Evolutionary conservation across 768 basidiomycete species (phyloP).

Genomic region (Dioszegia hungarica): DNA sequence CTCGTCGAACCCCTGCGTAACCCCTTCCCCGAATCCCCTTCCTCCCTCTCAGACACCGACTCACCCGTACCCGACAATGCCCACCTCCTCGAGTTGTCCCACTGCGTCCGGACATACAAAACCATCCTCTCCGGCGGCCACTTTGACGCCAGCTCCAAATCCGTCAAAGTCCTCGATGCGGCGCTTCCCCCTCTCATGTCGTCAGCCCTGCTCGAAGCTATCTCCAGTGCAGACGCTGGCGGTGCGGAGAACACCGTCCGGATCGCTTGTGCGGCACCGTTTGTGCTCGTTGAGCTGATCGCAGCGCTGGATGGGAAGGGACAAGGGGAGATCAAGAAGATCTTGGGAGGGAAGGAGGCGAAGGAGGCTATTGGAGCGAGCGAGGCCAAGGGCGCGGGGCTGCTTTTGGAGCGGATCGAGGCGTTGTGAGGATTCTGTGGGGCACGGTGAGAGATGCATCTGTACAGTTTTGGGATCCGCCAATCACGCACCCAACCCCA

Average conservation of each 20-base stretch:
- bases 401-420: constrained; percentile 61
- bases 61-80: constrained; percentile 41
- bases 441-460: too few species aligned
- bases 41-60: constrained; percentile 15
- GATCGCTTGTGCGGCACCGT: constrained; percentile 39
- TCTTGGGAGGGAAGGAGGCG: constrained; percentile 8
- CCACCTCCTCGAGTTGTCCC: constrained; percentile 75
- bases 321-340: constrained; percentile 48
- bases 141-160: constrained; percentile 61
- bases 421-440: constrained; percentile 44
- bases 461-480: too few species aligned
- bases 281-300: constrained; percentile 43
- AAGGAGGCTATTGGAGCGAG: constrained; percentile 54
- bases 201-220: constrained; percentile 29
- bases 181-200: constrained; percentile 30
- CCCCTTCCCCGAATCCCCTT: constrained; percentile 52
- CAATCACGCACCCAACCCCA: too few species aligned
- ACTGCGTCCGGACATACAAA: constrained; percentile 80
- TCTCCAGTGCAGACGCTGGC: constrained; percentile 33
- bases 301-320: constrained; percentile 29
- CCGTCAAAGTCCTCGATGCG: constrained; percentile 52
- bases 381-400: constrained; percentile 64
- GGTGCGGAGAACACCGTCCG: constrained; percentile 36
- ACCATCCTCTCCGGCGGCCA: constrained; percentile 86
- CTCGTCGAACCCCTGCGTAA: constrained; percentile 59